Base-by-base conservation (phyloP, 192 early-diverging fungal species). In the Phlyctochytrium arcticum region DNA sequence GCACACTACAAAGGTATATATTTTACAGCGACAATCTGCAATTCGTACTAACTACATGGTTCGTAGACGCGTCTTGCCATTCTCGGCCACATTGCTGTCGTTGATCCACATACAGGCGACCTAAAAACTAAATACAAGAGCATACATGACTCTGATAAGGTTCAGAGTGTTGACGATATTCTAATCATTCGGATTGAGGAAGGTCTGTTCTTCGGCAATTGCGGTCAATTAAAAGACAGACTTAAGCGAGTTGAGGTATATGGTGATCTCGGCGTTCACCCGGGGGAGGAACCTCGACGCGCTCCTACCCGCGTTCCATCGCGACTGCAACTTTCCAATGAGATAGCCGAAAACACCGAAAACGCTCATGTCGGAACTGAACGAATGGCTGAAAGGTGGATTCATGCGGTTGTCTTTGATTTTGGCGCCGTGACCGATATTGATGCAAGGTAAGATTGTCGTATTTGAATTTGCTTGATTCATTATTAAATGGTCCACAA, bases 161-260 rank as follows among this genome's bases (percentile, higher is more conserved):
- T 92, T 5, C 86, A 92, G 56, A 86, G 88, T 29, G 76, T 95
- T 24, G 88, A 92, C 53, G 93, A 90, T 17, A 87, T 87, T 10
- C 71, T 99, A 30, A 85, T 99, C 60, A 85, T 99, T 44, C 85
- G 89, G 33, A 83, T 99, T 19, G 90, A 95, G 58, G 97, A 99
- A 65, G 89, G 90, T 4, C 73, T 99, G 47, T 98, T 92, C 71
- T 99, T 99, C 83, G 95, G 95, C 46, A 99, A 99, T 67, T 89
- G 90, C 27, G 95, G 95, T 3, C 94, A 98, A 76, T 79, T 99
- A 44, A 93, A 94, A 73, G 97, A 98, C 54, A 80, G 95, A 15
- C 75, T 99, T 32, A 89, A 92, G 48, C 89, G 97, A 27, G 75
- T 97, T 30, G 97, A 99, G 64, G 78, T 90, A 65, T 93, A 92